A percentile compares a stretch with the other conserved stretches of the same genome.
Conservation (phyloP, 352 stramenopile species). For the Pythium scleroteichum region DNA sequence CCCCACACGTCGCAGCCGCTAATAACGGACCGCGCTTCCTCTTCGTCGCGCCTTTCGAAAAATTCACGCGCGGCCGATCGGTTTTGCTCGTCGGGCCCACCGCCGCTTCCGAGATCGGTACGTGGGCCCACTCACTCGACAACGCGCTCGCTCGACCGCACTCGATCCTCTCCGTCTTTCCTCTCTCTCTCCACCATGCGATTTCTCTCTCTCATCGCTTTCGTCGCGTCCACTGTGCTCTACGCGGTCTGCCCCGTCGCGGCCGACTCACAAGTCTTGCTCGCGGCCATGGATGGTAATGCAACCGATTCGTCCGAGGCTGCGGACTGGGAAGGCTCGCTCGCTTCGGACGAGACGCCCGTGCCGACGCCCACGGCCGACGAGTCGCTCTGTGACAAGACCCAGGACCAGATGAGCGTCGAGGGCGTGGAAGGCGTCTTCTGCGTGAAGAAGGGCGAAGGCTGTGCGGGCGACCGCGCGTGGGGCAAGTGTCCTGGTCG, state of each 20-base stretch:
- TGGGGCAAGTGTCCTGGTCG: constrained; percentile 35
- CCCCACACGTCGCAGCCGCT: too few species aligned
- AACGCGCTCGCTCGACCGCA: constrained; percentile 4
- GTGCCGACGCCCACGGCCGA: not conserved
- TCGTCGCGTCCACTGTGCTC: constrained; percentile 7
- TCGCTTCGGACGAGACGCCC: not conserved
- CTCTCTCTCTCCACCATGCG: not conserved
- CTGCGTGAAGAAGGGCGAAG: constrained; percentile 29
- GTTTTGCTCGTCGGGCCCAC: too few species aligned
- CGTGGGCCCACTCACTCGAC: constrained; percentile 8
- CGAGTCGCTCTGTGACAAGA: constrained; percentile 10
- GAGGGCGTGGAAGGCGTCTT: constrained; percentile 36
- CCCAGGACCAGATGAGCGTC: constrained; percentile 35
- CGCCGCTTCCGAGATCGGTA: too few species aligned
- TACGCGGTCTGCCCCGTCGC: not conserved
- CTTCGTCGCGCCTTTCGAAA: too few species aligned
- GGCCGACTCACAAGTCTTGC: not conserved
- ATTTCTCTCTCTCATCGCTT: not conserved
- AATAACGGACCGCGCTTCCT: too few species aligned
- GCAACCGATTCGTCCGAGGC: not conserved
- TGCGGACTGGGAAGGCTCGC: not conserved
- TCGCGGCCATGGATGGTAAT: not conserved
- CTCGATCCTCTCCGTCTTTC: not conserved
- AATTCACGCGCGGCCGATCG: too few species aligned
- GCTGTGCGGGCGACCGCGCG: constrained; percentile 28